Evolutionary conservation across 495 filamentous ascomycete species (phyloP), one percentile per base, ranked within the genome.

Genomic region (Lepraria neglecta): DNA sequence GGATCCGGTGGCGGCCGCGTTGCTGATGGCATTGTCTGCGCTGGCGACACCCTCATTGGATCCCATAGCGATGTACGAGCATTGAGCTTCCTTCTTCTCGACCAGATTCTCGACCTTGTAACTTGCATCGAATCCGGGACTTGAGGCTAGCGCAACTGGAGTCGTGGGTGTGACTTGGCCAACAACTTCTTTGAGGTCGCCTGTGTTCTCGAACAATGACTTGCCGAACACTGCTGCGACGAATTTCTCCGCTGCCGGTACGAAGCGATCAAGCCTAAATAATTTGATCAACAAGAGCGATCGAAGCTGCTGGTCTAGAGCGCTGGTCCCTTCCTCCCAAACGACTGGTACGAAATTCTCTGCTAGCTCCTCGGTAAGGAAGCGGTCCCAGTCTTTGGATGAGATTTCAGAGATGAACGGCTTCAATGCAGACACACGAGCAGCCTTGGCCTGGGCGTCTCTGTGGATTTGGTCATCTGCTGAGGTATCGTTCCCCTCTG

Each of bases 61-160:
- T 66, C 94, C 94, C 94, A 99, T 99, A 66, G 94, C 94, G 70
- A 97, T 96, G 72, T 96, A 96, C 42, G 90, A 90, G 76, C 94
- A 99, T 33, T 80, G 87, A 35, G 85, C 84, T 57, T 83, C 80
- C 71, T 82, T 87, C 64, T 87, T 83, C 71, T 96, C 90, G 27
- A 97, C 94, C 27, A 97, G 79, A 56, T 86, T 90, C 69, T 97
- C 92, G 59, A 99, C 94, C 80, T 97, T 97, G 82, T 97, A 99
- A 70, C 90, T 95, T 35, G 94, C 94, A 75, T 99, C 94, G 72
- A 97, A 99, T 58, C 94, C 94, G 58, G 94, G 92, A 67, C 86
- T 95, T 15, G 92, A 97, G 70, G 91, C 89, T 15, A 99, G 81
- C 30, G 94, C 84, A 68, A 99, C 90, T 19, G 94, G 94, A 19